Evolutionary conservation across 106 monocot species (phyloP).

Genomic region (Gastrodia elata): DNA sequence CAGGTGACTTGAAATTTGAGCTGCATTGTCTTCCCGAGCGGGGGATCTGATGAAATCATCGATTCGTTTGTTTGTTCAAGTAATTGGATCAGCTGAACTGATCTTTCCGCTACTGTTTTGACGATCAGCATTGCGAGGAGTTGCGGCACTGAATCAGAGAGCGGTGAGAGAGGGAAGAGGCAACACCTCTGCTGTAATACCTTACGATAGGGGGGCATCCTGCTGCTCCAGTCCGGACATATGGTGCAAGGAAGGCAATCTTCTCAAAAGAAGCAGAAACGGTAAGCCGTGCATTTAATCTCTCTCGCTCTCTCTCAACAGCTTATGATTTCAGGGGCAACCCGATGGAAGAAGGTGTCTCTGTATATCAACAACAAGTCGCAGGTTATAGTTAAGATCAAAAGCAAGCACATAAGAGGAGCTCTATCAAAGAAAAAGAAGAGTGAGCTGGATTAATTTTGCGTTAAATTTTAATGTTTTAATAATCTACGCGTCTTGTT

Average conservation of each 20-base stretch:
- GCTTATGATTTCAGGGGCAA: constrained; percentile 26
- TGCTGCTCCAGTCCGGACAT: constrained; percentile 34
- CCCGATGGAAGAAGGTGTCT: constrained; percentile 55
- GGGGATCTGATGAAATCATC: not conserved
- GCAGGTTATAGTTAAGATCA: constrained; percentile 77
- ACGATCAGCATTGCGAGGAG: constrained; percentile 65
- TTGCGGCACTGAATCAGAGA: constrained; percentile 59
- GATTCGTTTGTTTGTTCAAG: not conserved
- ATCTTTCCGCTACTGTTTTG: not conserved
- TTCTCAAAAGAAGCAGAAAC: constrained; percentile 50
- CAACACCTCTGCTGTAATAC: constrained; percentile 46
- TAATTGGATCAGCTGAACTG: no score
- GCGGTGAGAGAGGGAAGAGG: constrained; percentile 39
- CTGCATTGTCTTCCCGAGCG: not conserved
- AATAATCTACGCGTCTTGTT: not conserved
- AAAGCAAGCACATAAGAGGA: constrained; percentile 71
- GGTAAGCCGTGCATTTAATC: constrained; percentile 30
- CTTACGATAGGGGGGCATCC: constrained; percentile 43
- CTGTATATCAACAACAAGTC: constrained; percentile 80
- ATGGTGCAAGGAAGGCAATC: constrained; percentile 70
- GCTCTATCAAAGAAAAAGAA: constrained; percentile 80
- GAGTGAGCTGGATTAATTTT: constrained; percentile 29
- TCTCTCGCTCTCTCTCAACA: not conserved
- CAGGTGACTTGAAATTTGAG: constrained; percentile 27
- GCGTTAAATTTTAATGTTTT: not conserved